Evolutionary conservation across 169 alveolate genomes (phyloP), one percentile per base, ranked within the genome.

Genomic region (Plasmodium gaboni): DNA sequence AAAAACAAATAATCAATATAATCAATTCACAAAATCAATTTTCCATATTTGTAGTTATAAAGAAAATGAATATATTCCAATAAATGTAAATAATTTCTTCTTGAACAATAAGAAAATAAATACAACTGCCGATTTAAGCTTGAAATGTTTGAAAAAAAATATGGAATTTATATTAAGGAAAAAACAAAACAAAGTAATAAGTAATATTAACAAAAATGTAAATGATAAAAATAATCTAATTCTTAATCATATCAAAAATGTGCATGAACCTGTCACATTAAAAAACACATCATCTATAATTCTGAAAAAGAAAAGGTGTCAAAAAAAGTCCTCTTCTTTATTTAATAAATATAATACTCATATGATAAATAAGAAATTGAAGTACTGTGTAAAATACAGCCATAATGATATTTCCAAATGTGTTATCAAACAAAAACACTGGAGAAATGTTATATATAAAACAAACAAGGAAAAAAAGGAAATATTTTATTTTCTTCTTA

Each of bases 31-130:
- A 38, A 38, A 64, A 12, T 46, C 24, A 10, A 53, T 72, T 4
- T 78, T 63, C 28, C 89, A 78, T 38, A 78, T 78, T 48, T 78
- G 78, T 12, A 64, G 67, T 42, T 78, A 42, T 13, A 65, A 51
- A 32, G 89, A 65, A 65, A 51, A 78, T 64, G 67, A 78, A 42
- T 78, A 78, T 32, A 46, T 65, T 10, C 89, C 89, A 53, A 7
- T 78, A 51, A 78, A 78, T 57, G 51, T 78, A 10, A 70, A n/a
- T 65, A 2, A 32, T 57, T 65, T 78, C 67, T 78, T 65, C 67
- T 9, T 48, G 19, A 42, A 1, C 55, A 26, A 67, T 19, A 70
- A 67, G 19, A 78, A 70, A 38, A 6, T 19, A 4, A 8, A 7
- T 22, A 19, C 57, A 12, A 70, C 64, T 78, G 17, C 38, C 12